Evolutionary conservation across 768 basidiomycete species (phyloP), one percentile per base, ranked within the genome.

Genomic region (Rhizopogon rudus): DNA sequence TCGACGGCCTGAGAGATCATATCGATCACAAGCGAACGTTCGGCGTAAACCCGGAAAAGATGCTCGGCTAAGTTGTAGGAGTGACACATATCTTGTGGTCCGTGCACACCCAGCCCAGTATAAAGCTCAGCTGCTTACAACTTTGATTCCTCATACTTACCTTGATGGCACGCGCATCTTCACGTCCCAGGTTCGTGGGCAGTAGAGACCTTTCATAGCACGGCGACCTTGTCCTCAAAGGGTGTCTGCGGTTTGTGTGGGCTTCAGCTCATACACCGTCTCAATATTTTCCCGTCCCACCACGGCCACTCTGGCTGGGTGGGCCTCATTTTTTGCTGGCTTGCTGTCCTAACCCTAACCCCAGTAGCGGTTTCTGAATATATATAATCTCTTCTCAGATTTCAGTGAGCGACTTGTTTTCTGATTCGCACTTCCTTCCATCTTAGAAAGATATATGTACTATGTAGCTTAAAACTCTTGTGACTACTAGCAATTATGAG

Each of bases 211-310:
- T 76, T 71, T 61, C 77, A 78, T 76, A 76, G 77, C 77, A 78
- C 77, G 77, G 77, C 77, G 77, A 76, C 77, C 74, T 45, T 77
- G 75, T 77, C 77, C 77, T 55, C 75, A 77, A 72, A 73, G 75
- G 73, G 71, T 64, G 51, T 62, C 33, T 52, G 52, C 62, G 70
- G 72, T 72, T 79, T 78, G 77, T 77, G 72, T 77, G 70, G 70
- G 80, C 80, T 81, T 80, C 75, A 82, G 83, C 76, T 77, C 80
- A 84, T 84, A 84, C 83, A 86, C 78, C 78, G 82, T 85, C 83
- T 76, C 61, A 84, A 86, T 86, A 86, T 86, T 86, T 86, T 77
- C 83, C 84, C 71, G 83, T 84, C 80, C 81, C 73, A 73, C 78
- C 77, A 75, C 63, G 75, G 77, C 77, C 77, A 70, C 76, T 78